These are phyloP conservation scores for Paramyrothecium roridum DNA, from an alignment of 2,329 filamentous ascomycete genomes.

Conservation along the genomic window DNA sequence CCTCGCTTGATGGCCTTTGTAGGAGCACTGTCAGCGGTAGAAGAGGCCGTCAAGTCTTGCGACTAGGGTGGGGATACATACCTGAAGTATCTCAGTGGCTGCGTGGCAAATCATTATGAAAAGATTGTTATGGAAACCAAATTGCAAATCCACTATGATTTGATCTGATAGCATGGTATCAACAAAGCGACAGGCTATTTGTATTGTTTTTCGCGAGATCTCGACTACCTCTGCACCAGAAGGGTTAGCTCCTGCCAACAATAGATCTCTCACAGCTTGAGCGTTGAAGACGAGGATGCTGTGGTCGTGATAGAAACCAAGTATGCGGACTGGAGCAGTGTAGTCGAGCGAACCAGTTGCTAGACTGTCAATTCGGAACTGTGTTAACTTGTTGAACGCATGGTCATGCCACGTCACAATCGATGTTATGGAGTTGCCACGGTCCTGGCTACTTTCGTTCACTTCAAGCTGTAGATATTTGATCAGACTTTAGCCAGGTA, in stretches of 20 bases:
- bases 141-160: slow-evolving; percentile 10
- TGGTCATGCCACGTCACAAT: slow-evolving; percentile 15
- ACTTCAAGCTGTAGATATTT: slow-evolving; percentile 9
- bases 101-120: slow-evolving; percentile 21
- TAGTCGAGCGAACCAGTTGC: not conserved
- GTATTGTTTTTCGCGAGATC: not conserved
- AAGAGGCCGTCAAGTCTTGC: too few species aligned
- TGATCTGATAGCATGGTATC: slow-evolving; percentile 10
- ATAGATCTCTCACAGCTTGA: slow-evolving; percentile 17
- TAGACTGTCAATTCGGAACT: not conserved
- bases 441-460: not conserved
- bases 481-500: slow-evolving; percentile 1
- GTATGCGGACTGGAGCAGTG: slow-evolving; percentile 8
- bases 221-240: not conserved
- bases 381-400: slow-evolving; percentile 6
- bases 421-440: slow-evolving; percentile 8
- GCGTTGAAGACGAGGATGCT: slow-evolving; percentile 20
- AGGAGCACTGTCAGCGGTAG: too few species aligned
- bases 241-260: not conserved
- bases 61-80: not conserved
- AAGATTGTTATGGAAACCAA: slow-evolving; percentile 21
- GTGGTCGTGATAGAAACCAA: slow-evolving; percentile 20
- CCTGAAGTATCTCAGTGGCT: slow-evolving; percentile 14
- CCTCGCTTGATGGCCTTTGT: too few species aligned
- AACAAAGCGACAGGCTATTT: not conserved